Conservation (phyloP, 2,329 filamentous ascomycete genomes). For the Colletotrichum neosansevieriae region DNA sequence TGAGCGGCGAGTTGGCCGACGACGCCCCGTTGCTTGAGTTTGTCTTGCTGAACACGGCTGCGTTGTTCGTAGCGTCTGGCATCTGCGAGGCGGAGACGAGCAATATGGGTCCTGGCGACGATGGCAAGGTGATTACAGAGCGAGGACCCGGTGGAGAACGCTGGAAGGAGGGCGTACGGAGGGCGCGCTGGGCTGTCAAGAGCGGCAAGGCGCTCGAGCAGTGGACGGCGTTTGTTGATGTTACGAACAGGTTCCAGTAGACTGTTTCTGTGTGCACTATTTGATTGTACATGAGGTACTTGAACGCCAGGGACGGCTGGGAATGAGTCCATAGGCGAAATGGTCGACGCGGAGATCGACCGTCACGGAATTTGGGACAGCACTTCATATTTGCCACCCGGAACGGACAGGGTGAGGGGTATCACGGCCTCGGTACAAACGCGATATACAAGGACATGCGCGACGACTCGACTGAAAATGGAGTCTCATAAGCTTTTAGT, state of each 20-base stretch:
- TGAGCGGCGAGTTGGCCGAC: constrained; percentile 77
- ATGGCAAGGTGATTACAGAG: constrained; percentile 84
- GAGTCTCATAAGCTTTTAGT: constrained; percentile 37
- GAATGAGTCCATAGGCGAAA: too few relatives aligned
- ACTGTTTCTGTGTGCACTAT: neutral
- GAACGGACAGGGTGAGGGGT: constrained; percentile 1
- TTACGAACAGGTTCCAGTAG: constrained; percentile 70
- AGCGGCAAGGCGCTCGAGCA: constrained; percentile 88
- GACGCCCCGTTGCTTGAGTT: constrained; percentile 93
- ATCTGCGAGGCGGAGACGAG: constrained; percentile 87
- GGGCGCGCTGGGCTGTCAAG: constrained; percentile 88
- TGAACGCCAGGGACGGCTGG: neutral
- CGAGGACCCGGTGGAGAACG: constrained; percentile 85
- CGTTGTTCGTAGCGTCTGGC: constrained; percentile 86
- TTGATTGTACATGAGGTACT: neutral
- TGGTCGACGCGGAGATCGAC: neutral
- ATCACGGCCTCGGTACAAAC: constrained; percentile 18
- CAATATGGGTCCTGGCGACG: constrained; percentile 82
- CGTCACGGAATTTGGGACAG: neutral
- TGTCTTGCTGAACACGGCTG: constrained; percentile 92
- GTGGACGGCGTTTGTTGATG: constrained; percentile 86
- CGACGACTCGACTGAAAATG: constrained; percentile 11
- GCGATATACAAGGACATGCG: neutral
- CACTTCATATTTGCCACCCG: neutral
- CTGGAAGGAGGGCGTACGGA: constrained; percentile 94